Evolutionary conservation across 441 rosid species (phyloP), one percentile per base, ranked within the genome.

Genomic region (Capsella rubella): DNA sequence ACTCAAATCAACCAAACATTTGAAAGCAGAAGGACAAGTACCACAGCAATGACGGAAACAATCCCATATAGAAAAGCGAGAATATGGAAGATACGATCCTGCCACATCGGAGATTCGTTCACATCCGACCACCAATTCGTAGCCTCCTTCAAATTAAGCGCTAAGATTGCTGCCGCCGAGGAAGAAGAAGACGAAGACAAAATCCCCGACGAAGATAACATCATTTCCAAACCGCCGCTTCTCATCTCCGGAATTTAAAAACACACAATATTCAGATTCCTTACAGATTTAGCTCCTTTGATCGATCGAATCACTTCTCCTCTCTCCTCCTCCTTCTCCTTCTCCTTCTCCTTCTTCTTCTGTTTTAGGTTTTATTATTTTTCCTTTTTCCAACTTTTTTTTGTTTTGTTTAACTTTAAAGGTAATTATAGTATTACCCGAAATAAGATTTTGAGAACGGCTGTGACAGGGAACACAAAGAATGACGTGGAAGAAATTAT

Each of bases 31-130:
- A 53, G 13, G 34, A 61, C 7, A 6, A 32, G 74, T 46, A 92
- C 95, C 72, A 93, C 79, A 73, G 97, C 97, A 15, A 89, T 85
- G 54, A 60, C 81, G 52, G 98, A 88, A 34, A 93, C 97, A 50
- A 85, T 37, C 18, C 87, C 95, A 72, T 90, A 90, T 57, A 89
- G 87, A 45, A 73, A 82, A 73, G 98, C 82, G 53, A 90, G 98
- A 47, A 62, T 54, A 72, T 86, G 91, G 64, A 90, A 93, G 77
- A 88, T 84, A 66, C 92, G 92, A 83, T 88, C 93, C 78, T 93
- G 98, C 97, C 98, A 93, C 13, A 83, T 37, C 64, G 77, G 75
- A 6, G 97, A 93, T 66, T 81, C 78, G 18, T 90, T 89, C 28
- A 89, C 79, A 16, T 84, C 84, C 2, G 87, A 73, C 98, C 98